Evolutionary conservation across 129 eudicot genomes (phyloP).

Genomic region (Calendula officinalis): DNA sequence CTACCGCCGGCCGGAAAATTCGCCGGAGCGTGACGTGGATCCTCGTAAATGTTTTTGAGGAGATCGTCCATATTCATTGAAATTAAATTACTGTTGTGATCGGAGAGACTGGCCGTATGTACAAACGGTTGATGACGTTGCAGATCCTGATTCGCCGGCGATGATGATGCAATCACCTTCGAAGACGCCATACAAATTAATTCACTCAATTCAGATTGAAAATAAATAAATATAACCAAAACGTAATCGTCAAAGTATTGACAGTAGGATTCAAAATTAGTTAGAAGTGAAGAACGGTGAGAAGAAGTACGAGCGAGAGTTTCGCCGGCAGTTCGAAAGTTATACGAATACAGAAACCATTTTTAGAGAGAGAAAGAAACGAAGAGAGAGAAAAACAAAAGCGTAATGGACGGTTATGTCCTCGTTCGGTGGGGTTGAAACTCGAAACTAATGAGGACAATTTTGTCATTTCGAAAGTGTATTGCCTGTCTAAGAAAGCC

Average conservation of each 20-base stretch:
- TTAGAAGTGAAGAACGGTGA: background rate
- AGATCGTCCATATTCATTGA: slow-evolving; percentile 88
- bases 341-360: slow-evolving; percentile 2
- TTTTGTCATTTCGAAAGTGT: slow-evolving; percentile 1
- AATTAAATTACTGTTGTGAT: slow-evolving; percentile 36
- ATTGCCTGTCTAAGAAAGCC: slow-evolving; percentile 21
- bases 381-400: background rate
- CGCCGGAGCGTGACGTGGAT: slow-evolving; percentile 19
- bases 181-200: slow-evolving; percentile 62
- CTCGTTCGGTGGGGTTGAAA: slow-evolving; percentile 17
- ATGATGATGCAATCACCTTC: slow-evolving; percentile 77
- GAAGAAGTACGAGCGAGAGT: slow-evolving; percentile 24
- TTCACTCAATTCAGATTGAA: slow-evolving; percentile 26
- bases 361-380: slow-evolving; percentile 23
- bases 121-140: slow-evolving; percentile 43
- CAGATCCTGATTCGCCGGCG: slow-evolving; percentile 82
- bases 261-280: slow-evolving; percentile 13
- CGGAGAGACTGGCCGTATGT: slow-evolving; percentile 11
- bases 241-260: background rate
- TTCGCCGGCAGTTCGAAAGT: slow-evolving; percentile 48
- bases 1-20: slow-evolving; percentile 25
- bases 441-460: background rate
- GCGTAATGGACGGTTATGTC: slow-evolving; percentile 25
- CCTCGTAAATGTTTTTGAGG: slow-evolving; percentile 47
- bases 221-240: background rate